Base-by-base conservation (phyloP, 345 rosid species). In the Acer campestre region DNA sequence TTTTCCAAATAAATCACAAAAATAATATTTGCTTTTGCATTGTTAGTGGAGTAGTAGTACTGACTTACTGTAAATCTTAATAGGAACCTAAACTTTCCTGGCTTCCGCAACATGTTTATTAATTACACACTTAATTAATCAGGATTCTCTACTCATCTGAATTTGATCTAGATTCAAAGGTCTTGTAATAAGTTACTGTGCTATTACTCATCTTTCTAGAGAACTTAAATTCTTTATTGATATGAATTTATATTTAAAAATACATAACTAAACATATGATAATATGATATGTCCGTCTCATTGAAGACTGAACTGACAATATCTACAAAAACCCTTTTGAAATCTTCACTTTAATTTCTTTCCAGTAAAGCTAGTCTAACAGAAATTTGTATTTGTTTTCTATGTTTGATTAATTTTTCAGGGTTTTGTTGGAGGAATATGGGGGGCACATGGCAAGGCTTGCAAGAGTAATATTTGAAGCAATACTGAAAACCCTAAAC, bases 391-490 rank as follows among this genome's bases (percentile, higher is more conserved):
- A 35, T 56, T 59, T 9, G 3, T 0, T 56, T 18, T 53, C 2
- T n/a, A 10, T 51, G 29, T 38, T 1, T 71, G 38, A 35, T 35
- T 35, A 35, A 35, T 35, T 31, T 16, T 10, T 1, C 0, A 94
- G 98, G 82, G 16, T 74, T 38, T 27, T 90, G 76, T 23, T 91
- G 74, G 85, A 87, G 70, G 95, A 95, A 68, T 93, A 95, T 76
- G 98, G 95, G 78, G 73, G 67, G 46, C 95, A 95, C 80, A 77
- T 89, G 27, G 78, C 48, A 31, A 82, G 92, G 48, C 77, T 92
- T 27, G 92, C 88, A 3, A 78, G 76, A 9, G 71, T 82, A 40
- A 29, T 93, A 61, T 92, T 88, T 67, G 83, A 77, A 77, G 90
- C 82, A 2, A 87, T 92, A 74, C 82, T 80, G 6, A 79, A 78